Evolutionary conservation across 352 stramenopile genomes (phyloP).

Genomic region (Phytophthora boehmeriae): DNA sequence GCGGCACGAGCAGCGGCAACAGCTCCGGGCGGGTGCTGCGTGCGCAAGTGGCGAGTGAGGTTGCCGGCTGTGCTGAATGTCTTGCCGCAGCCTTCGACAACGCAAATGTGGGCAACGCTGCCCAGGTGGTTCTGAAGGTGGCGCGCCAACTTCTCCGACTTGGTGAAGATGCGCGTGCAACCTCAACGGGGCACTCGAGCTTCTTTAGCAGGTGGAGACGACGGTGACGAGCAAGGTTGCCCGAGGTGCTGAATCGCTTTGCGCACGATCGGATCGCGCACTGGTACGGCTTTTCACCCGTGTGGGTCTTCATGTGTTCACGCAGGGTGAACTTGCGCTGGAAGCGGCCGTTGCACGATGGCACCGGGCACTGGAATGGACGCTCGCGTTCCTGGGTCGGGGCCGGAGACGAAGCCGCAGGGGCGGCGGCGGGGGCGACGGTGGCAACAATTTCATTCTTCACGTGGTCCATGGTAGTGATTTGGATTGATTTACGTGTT

Average conservation of each 20-base stretch:
- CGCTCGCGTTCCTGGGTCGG: slow-evolving; percentile 35
- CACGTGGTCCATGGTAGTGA: slow-evolving; percentile 31
- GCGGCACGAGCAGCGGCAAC: slow-evolving; percentile 34
- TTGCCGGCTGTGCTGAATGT: slow-evolving; percentile 74
- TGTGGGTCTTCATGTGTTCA: slow-evolving; percentile 85
- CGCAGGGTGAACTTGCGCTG: slow-evolving; percentile 78
- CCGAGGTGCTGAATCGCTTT: slow-evolving; percentile 70
- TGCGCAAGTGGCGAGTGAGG: slow-evolving; percentile 71
- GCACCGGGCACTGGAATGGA: slow-evolving; percentile 47
- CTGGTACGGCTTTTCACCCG: slow-evolving; percentile 74
- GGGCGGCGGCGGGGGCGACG: slow-evolving; percentile 1
- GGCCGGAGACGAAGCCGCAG: not conserved
- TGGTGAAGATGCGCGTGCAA: slow-evolving; percentile 60
- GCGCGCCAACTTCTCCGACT: slow-evolving; percentile 54
- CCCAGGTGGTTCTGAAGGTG: slow-evolving; percentile 63
- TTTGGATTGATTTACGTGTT: slow-evolving; percentile 26
- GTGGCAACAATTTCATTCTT: slow-evolving; percentile 12
- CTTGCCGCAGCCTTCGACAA: slow-evolving; percentile 59
- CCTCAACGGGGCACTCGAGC: slow-evolving; percentile 51
- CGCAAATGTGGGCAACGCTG: slow-evolving; percentile 60
- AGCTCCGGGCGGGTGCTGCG: slow-evolving; percentile 56
- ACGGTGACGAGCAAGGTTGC: slow-evolving; percentile 62
- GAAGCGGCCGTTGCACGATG: slow-evolving; percentile 53
- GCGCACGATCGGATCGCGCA: slow-evolving; percentile 55
- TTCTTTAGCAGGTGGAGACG: slow-evolving; percentile 57